These are phyloP conservation scores for Scutellaria minor DNA, from an alignment of 257 asterid species.

Conservation along the genomic window DNA sequence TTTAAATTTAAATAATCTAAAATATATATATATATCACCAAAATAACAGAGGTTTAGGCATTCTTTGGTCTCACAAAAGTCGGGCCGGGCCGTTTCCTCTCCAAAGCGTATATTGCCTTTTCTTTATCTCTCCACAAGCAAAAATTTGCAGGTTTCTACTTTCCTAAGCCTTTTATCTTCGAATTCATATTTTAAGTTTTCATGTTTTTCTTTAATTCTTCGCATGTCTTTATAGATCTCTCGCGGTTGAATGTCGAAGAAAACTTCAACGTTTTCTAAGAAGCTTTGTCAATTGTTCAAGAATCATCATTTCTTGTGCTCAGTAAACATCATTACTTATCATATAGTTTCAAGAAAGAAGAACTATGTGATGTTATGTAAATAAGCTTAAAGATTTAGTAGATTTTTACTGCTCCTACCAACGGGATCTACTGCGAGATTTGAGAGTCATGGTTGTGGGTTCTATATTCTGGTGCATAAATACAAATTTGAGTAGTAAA, in stretches of 20 bases:
- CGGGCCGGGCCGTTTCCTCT: neutral
- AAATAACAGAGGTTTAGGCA: neutral
- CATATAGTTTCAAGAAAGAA: neutral
- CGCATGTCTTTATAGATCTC: conserved; percentile 4
- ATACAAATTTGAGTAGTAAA: neutral
- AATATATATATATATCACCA: too few relatives aligned
- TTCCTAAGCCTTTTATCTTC: neutral
- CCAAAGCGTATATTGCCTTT: neutral
- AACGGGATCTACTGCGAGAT: conserved; percentile 20
- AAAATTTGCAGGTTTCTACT: conserved; percentile 20
- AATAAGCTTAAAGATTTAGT: neutral
- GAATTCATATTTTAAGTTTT: neutral
- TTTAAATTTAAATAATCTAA: too few relatives aligned
- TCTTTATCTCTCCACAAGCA: neutral
- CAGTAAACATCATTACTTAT: neutral
- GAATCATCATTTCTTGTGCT: neutral
- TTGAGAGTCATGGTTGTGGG: neutral
- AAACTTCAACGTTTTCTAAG: neutral
- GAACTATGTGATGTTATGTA: neutral
- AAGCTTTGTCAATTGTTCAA: neutral
- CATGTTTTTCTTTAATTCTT: neutral
- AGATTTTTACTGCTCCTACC: neutral
- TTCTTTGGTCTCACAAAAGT: neutral
- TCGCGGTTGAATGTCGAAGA: neutral
- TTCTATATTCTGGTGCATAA: conserved; percentile 4